A percentile compares a stretch with the other conserved stretches of the same genome.
Evolutionary conservation across 805 yeast genomes (phyloP).

Genomic region (Danielia reshetovae): DNA sequence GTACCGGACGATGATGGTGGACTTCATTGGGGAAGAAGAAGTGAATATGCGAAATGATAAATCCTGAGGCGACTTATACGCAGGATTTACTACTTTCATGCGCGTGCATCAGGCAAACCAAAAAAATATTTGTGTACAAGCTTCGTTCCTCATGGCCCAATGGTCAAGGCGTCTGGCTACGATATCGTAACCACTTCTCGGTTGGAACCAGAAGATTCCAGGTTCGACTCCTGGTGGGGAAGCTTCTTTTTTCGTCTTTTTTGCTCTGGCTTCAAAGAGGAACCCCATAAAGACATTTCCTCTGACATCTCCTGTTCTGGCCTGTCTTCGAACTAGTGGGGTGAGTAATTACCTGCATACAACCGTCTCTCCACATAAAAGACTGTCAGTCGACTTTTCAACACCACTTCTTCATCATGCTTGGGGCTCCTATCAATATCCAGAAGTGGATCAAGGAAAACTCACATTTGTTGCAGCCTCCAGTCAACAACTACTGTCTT

Average conservation of each 20-base stretch:
- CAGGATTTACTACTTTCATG: no score
- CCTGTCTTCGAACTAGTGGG: no score
- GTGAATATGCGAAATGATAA: background rate
- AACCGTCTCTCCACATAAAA: background rate
- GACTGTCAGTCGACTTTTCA: background rate
- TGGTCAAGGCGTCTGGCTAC: constrained; percentile 77
- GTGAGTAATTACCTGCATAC: no score
- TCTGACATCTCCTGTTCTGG: no score
- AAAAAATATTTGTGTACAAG: constrained; percentile 17
- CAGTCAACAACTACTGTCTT: constrained; percentile 86
- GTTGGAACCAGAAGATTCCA: constrained; percentile 50
- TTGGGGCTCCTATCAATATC: constrained; percentile 70
- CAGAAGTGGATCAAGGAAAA: constrained; percentile 80
- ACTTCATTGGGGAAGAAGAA: constrained; percentile 17
- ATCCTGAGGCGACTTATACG: no score
- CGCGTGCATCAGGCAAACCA: no score
- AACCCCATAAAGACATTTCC: no score
- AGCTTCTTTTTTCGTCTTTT: constrained; percentile 43
- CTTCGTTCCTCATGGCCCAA: constrained; percentile 71
- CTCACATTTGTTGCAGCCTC: constrained; percentile 74
- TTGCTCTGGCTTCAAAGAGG: no score
- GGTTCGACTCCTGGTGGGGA: constrained; percentile 56
- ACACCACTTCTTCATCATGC: constrained; percentile 29
- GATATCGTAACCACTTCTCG: constrained; percentile 45
- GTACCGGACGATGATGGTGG: constrained; percentile 26